Evolutionary conservation across 768 basidiomycete genomes (phyloP).

Genomic region (Boletales sp.): DNA sequence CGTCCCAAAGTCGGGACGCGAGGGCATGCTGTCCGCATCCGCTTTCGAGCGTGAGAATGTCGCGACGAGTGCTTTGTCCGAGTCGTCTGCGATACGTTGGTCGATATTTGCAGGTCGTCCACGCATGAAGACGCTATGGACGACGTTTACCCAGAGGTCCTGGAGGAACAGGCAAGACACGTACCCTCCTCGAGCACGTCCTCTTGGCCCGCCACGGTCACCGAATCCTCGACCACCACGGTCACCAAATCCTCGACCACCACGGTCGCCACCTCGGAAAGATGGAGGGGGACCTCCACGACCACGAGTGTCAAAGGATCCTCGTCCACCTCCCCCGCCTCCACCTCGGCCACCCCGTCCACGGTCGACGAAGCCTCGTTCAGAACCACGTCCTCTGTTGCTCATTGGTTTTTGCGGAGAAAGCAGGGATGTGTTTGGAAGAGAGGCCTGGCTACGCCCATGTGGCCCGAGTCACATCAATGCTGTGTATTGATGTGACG

Average conservation of each 20-base stretch:
- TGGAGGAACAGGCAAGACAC: conserved; percentile 6
- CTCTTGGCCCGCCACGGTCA: conserved; percentile 25
- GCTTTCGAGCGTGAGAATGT: conserved; percentile 26
- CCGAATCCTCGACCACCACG: conserved; percentile 31
- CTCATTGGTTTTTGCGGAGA: conserved; percentile 23
- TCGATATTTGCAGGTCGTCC: conserved; percentile 46
- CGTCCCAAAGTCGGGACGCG: conserved; percentile 47
- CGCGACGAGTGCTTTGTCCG: conserved; percentile 43
- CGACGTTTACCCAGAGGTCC: neutral
- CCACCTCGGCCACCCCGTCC: conserved; percentile 34
- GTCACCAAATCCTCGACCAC: conserved; percentile 30
- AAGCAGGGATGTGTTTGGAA: neutral
- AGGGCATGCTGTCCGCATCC: conserved; percentile 34
- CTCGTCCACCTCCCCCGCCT: conserved; percentile 31
- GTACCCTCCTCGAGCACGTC: conserved; percentile 39
- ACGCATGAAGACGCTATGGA: conserved; percentile 38
- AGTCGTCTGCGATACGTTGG: conserved; percentile 44
- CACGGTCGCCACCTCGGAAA: conserved; percentile 29
- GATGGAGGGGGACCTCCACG: conserved; percentile 24
- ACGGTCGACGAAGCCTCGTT: conserved; percentile 15
- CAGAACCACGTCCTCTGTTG: conserved; percentile 37
- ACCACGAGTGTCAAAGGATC: conserved; percentile 25
- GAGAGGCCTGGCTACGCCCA: neutral
- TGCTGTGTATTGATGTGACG: conserved; percentile 17
- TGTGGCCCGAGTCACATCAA: conserved; percentile 10